Evolutionary conservation across 1,139 yeast species (phyloP).

Genomic region (Arxiozyma telluris): DNA sequence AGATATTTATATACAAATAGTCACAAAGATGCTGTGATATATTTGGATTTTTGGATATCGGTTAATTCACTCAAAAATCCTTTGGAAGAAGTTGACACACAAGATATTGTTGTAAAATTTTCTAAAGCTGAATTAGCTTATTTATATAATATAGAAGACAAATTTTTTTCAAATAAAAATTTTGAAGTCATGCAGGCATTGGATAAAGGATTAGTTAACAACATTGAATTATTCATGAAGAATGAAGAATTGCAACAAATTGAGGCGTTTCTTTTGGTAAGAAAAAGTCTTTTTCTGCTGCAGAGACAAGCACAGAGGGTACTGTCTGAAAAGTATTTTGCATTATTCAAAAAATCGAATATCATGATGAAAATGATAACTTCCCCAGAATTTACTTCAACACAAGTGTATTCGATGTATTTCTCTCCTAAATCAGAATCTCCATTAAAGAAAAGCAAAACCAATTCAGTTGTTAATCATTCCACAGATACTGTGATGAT

Average conservation of each 20-base stretch:
- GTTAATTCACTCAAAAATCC: conserved; percentile 69
- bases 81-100: conserved; percentile 42
- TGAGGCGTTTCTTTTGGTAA: conserved; percentile 34
- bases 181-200: conserved; percentile 11
- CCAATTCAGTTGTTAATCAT: background rate
- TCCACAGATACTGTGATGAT: conserved; percentile 10
- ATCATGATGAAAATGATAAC: conserved; percentile 36
- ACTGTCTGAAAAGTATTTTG: conserved; percentile 44
- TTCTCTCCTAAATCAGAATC: conserved; percentile 1
- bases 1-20: conserved; percentile 10
- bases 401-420: conserved; percentile 13
- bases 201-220: conserved; percentile 15
- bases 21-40: conserved; percentile 11
- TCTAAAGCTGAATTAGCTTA: conserved; percentile 10
- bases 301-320: conserved; percentile 45
- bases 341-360: conserved; percentile 49
- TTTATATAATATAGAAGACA: conserved; percentile 9
- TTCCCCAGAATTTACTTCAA: conserved; percentile 13
- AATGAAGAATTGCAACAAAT: conserved; percentile 4
- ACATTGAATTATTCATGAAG: conserved; percentile 10
- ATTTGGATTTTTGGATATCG: conserved; percentile 53
- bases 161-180: conserved; percentile 11
- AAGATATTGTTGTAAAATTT: conserved; percentile 18
- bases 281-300: conserved; percentile 46
- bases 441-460: background rate